Base-by-base conservation (phyloP, 768 basidiomycete genomes). In the Galerina marginata region DNA sequence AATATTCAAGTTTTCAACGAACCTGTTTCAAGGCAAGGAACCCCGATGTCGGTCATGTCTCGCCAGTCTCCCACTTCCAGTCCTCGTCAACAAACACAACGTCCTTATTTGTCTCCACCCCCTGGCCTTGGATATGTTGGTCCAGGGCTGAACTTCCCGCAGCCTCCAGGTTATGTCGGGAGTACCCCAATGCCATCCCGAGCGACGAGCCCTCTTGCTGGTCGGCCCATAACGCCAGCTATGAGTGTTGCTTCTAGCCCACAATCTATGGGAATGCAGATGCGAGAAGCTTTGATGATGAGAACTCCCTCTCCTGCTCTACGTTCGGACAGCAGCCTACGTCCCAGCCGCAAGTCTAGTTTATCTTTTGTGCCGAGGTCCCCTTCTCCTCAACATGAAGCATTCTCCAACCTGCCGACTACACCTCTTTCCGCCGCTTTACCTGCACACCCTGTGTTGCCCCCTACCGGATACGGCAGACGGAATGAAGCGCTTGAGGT, bases 331-430 rank as follows among this genome's bases (percentile, higher is more conserved):
- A 38, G 7, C 26, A 25, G 16, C 39, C n/a, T 54, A 15, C 56
- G 25, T 20, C 54, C 49, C 29, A 65, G 51, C 38, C 58, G 63
- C 9, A 56, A 39, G 25, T 37, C 9, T 12, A 67, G 63, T 23
- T 48, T 67, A 16, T 67, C 69, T 39, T 67, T 64, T n/a, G 66
- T 70, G 4, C 73, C 74, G 6, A 62, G 72, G 14, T 63, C 69
- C 11, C 70, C 71, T 20, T 70, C 71, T 15, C 69, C 66, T 14
- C 55, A 65, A 16, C 58, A 56, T 20, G 55, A 48, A 26, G 66
- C 59, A 9, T 64, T 66, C 54, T 40, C 61, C 15, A 64, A 65
- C 12, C 56, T 74, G 44, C 70, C 72, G 11, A 50, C 67, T 14
- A 67, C 72, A 12, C 72, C 73, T 7, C 66, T 64, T 40, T 65